Base-by-base conservation (phyloP, 345 rosid genomes). In the Eucalyptus pauciflora region DNA sequence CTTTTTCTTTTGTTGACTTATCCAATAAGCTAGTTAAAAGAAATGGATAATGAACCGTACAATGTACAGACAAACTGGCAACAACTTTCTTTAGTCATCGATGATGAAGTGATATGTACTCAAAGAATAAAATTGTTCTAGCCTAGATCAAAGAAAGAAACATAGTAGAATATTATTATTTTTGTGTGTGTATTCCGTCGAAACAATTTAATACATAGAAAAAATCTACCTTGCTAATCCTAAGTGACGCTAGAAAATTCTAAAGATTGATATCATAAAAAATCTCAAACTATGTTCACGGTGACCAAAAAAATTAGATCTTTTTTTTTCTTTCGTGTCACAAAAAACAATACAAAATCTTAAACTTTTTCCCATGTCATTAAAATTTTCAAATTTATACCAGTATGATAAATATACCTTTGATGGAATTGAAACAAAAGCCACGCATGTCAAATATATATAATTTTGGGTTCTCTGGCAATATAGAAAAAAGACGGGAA, bases 381-480 rank as follows among this genome's bases (percentile, higher is more conserved):
- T 7, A 52, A 52, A 52, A 52, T 52, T 52, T 52, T 1, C 4
- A 3, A 58, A 58, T 13, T 58, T 58, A 58, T 58, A 58, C 1
- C 0, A 0, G 1, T 24, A 1, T 8, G 62, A 56, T 25, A 56
- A 24, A 24, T 56, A 56, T 56, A 56, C 1, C 3, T 3, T 58
- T 10, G 6, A 58, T 58, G 13, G 1, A 58, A 58, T 0, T 58
- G 3, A 58, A 58, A 24, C 10, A 58, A 25, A 58, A 25, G 13
- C 3, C 29, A 24, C 24, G 4, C 10, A 58, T 58, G 64, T 58
- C n/a, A 58, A 10, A 58, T 25, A 58, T 58, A 13, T 10, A 58
- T 58, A 58, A 58, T 24, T 58, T 24, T 11, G 64, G 0, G 13
- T 24, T 58, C 4, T 58, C 9, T 58, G 13, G 3, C 64, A 11